Evolutionary conservation across 2,329 filamentous ascomycete species (phyloP).

Genomic region (Zarea fungicola): DNA sequence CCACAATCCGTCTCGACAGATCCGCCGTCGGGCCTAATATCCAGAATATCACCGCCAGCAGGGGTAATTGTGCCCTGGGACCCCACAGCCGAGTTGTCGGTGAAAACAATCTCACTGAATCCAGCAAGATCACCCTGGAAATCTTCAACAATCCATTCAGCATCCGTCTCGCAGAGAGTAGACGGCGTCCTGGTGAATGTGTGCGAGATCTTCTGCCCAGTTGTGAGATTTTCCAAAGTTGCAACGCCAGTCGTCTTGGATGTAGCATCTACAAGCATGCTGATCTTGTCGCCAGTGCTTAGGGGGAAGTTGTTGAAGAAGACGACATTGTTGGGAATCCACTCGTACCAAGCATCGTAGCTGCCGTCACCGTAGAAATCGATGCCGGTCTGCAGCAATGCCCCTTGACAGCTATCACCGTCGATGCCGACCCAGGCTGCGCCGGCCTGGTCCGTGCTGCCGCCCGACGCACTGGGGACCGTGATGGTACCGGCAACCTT

Average conservation of each 20-base stretch:
- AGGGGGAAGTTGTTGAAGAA: slow-evolving; percentile 25
- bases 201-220: slow-evolving; percentile 44
- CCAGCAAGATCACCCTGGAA: background rate
- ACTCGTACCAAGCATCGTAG: slow-evolving; percentile 37
- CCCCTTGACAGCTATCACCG: slow-evolving; percentile 28
- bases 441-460: background rate
- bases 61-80: slow-evolving; percentile 24
- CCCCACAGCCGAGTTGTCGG: slow-evolving; percentile 3
- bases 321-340: slow-evolving; percentile 34
- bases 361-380: slow-evolving; percentile 30
- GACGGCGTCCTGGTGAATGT: slow-evolving; percentile 30
- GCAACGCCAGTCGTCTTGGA: slow-evolving; percentile 17
- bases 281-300: slow-evolving; percentile 18
- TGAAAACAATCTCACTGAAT: slow-evolving; percentile 10
- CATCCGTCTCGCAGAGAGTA: slow-evolving; percentile 45
- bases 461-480: background rate
- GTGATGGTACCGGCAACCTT: background rate
- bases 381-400: slow-evolving; percentile 35
- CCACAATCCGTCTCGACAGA: background rate
- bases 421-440: slow-evolving; percentile 41
- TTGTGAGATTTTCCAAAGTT: slow-evolving; percentile 39
- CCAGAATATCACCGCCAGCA: background rate
- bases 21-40: background rate
- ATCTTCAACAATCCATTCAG: slow-evolving; percentile 54
- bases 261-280: slow-evolving; percentile 19